Evolutionary conservation across 164 flowering plant genomes (phyloP).

Genomic region (Vitis cinerea): DNA sequence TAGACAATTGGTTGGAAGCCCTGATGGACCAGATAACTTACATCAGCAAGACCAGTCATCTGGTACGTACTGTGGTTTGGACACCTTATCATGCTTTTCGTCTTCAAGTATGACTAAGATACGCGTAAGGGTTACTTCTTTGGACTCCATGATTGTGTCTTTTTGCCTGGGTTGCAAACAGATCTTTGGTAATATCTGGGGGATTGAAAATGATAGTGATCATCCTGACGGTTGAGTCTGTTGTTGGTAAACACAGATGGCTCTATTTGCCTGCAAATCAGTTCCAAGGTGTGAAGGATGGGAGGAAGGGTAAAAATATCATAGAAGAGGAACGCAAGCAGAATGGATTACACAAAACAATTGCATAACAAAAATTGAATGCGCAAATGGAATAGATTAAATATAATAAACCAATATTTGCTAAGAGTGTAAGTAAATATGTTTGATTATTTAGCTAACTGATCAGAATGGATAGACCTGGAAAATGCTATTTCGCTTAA

Average conservation of each 20-base stretch:
- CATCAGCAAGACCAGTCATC: slow-evolving; percentile 24
- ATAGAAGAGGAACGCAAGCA: too few relatives aligned
- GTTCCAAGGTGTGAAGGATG: too few relatives aligned
- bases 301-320: background rate
- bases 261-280: background rate
- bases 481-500: background rate
- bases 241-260: too few relatives aligned
- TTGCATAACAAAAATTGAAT: too few relatives aligned
- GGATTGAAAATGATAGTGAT: background rate
- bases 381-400: too few relatives aligned
- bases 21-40: slow-evolving; percentile 11
- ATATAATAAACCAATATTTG: background rate
- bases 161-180: background rate
- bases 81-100: too few relatives aligned
- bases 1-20: slow-evolving; percentile 15
- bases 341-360: too few relatives aligned
- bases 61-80: slow-evolving; percentile 19
- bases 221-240: background rate
- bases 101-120: too few relatives aligned
- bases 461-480: background rate
- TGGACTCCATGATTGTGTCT: background rate
- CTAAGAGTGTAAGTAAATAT: background rate
- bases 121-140: too few relatives aligned
- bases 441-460: background rate
- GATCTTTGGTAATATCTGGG: background rate